phyloP scores from a whole-genome alignment of 2,329 filamentous ascomycete species.

The Arthroderma sp. region DNA sequence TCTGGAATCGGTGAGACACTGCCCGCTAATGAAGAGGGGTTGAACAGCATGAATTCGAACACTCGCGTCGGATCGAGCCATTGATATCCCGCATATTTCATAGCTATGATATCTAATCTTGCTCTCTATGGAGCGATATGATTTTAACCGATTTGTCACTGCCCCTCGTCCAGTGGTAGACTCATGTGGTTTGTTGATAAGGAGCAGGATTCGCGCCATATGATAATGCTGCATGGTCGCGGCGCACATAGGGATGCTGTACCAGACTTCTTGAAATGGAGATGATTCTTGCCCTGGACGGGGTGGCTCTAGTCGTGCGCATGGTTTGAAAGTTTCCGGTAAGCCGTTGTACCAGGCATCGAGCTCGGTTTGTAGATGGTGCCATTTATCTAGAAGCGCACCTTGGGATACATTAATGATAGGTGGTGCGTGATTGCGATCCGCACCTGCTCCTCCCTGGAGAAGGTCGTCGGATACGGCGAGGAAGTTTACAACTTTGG shows the following conservation, averaged over 20 bases:
- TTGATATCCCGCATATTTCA: slow-evolving; percentile 49
- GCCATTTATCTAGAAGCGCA: slow-evolving; percentile 36
- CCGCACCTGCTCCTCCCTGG: slow-evolving; percentile 15
- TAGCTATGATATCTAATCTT: slow-evolving; percentile 45
- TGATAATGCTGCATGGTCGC: slow-evolving; percentile 43
- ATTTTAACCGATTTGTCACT: slow-evolving; percentile 41
- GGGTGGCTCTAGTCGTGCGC: slow-evolving; percentile 35
- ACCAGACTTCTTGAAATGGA: slow-evolving; percentile 47
- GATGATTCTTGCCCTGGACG: slow-evolving; percentile 18
- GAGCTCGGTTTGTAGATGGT: slow-evolving; percentile 42
- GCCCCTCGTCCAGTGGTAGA: slow-evolving; percentile 37
- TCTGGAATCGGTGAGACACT: slow-evolving; percentile 41
- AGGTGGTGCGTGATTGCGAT: no score
- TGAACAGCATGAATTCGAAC: slow-evolving; percentile 49
- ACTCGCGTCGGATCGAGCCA: slow-evolving; percentile 44
- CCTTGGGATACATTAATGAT: slow-evolving; percentile 23
- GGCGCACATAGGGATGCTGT: slow-evolving; percentile 51
- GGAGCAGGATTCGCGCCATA: slow-evolving; percentile 30
- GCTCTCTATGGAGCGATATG: slow-evolving; percentile 44
- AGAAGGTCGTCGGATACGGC: slow-evolving; percentile 41
- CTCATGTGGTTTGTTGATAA: slow-evolving; percentile 31
- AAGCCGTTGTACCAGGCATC: slow-evolving; percentile 47
- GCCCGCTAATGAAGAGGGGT: slow-evolving; percentile 49
- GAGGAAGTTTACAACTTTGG: slow-evolving; percentile 54
- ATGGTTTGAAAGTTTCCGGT: slow-evolving; percentile 46